Base-by-base conservation (phyloP, 139 green algal genomes). In the Klebsormidium nitens region DNA sequence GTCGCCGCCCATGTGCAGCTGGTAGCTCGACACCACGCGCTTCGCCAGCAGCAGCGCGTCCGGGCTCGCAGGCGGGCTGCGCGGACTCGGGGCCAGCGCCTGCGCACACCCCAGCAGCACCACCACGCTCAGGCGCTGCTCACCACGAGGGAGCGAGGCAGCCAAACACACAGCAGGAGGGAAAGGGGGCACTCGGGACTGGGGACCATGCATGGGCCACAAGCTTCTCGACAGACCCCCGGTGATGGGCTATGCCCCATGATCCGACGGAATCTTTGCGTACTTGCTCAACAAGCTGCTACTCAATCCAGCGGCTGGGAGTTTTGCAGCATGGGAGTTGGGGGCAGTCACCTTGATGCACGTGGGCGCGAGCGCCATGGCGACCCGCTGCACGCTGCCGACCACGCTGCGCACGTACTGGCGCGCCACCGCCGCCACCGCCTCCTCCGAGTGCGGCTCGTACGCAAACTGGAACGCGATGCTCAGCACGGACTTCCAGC, bases 401-500 rank as follows among this genome's bases (percentile, higher is more conserved):
- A 77, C 70, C 1, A 77, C 38, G 29, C 38, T 66, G 3, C 64
- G 70, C 39, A 77, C 64, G n/a, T 77, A 67, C 23, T 66, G 61
- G n/a, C 70, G 11, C 6, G 70, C 70, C 1, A 75, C 40, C 14
- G 2, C 19, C 31, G 70, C 63, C 70, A 77, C 63, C 17, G 2
- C 62, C 39, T 66, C 63, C 23, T 68, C 38, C 29, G 61, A 19
- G 11, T 48, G 57, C 23, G 32, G 37, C 23, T 74, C 48, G 50
- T 56, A 77, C 36, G 36, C 61, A 11, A 74, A 77, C 37, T 77
- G 70, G 48, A 77, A 77, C 35, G 70, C 63, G 34, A 77, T 77
- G 63, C 40, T 74, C 11, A 77, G 60, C 70, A 77, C 70, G 19
- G 70, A 76, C 4, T 59, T 40, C 44, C 64, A 32, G 26, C 40